phyloP scores from a whole-genome alignment of 768 basidiomycete species.

The Suillus subalutaceus region DNA sequence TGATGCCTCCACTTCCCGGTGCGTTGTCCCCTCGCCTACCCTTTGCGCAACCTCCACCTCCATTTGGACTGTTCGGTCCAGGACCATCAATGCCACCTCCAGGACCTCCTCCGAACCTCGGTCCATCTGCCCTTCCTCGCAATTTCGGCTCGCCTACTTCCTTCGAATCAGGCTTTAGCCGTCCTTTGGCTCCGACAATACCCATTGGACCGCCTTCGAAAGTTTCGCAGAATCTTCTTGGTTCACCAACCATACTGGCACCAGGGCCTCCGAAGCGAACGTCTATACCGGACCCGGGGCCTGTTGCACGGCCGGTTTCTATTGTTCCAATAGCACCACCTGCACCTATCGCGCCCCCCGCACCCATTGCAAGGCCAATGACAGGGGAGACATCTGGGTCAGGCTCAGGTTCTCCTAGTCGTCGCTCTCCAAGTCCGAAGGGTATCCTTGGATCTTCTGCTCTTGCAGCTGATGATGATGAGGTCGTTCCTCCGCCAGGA shows the following conservation, averaged over 20 bases:
- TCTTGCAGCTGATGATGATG: constrained; percentile 78
- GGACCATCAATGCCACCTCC: constrained; percentile 48
- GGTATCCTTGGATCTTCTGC: constrained; percentile 77
- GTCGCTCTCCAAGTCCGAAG: constrained; percentile 60
- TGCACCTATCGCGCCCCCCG: constrained; percentile 66
- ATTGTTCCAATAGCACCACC: constrained; percentile 58
- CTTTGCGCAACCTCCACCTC: constrained; percentile 44
- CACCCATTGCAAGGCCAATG: constrained; percentile 58
- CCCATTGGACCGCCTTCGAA: constrained; percentile 62
- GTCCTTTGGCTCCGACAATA: constrained; percentile 43
- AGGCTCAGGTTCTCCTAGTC: constrained; percentile 60
- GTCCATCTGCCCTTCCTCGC: constrained; percentile 57
- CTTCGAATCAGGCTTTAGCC: constrained; percentile 54
- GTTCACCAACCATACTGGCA: constrained; percentile 44
- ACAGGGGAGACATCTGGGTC: constrained; percentile 49
- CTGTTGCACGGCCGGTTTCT: constrained; percentile 52
- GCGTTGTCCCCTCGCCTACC: constrained; percentile 60
- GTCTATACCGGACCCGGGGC: constrained; percentile 47
- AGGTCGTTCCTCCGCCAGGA: constrained; percentile 61
- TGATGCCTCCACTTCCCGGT: constrained; percentile 41
- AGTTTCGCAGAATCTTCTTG: constrained; percentile 34
- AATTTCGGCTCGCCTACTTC: constrained; percentile 52
- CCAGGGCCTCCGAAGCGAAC: constrained; percentile 52
- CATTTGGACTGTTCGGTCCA: constrained; percentile 52
- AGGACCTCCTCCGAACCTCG: constrained; percentile 48